These are phyloP conservation scores for Podila verticillata DNA, from an alignment of 192 early-diverging fungal genomes.

Conservation along the genomic window DNA sequence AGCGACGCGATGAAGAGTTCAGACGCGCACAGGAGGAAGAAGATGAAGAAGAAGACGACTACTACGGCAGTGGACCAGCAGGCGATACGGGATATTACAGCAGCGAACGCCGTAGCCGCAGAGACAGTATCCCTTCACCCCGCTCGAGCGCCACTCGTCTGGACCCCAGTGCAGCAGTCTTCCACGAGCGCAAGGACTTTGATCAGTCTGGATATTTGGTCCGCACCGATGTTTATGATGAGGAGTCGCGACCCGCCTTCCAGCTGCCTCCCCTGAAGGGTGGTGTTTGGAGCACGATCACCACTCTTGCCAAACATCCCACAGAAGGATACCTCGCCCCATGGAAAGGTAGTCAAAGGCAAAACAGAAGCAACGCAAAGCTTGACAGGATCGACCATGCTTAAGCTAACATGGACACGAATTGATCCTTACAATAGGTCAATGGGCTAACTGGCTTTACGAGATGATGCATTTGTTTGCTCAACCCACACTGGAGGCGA, in stretches of 20 bases:
- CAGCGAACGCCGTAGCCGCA: slow-evolving; percentile 17
- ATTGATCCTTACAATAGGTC: slow-evolving; percentile 57
- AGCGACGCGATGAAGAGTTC: slow-evolving; percentile 41
- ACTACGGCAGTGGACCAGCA: slow-evolving; percentile 11
- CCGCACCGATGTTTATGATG: slow-evolving; percentile 58
- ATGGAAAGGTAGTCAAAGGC: slow-evolving; percentile 56
- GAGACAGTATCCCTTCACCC: slow-evolving; percentile 40
- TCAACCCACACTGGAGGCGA: slow-evolving; percentile 88
- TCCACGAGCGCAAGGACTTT: slow-evolving; percentile 50
- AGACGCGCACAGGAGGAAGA: slow-evolving; percentile 21
- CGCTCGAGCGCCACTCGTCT: slow-evolving; percentile 37
- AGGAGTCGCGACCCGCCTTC: slow-evolving; percentile 65
- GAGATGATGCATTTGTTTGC: slow-evolving; percentile 76
- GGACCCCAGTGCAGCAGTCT: slow-evolving; percentile 56
- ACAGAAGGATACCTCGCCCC: slow-evolving; percentile 69
- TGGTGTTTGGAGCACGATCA: slow-evolving; percentile 67
- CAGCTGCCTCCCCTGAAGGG: slow-evolving; percentile 68
- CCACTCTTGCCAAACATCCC: slow-evolving; percentile 63
- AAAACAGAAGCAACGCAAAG: neutral
- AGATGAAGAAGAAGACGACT: slow-evolving; percentile 40
- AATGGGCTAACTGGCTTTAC: slow-evolving; percentile 82
- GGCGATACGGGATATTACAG: slow-evolving; percentile 31
- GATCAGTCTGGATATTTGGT: slow-evolving; percentile 75
- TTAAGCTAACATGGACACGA: no score
- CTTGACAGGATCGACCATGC: no score